Percentiles rank a stretch among this genome's conserved stretches.
These are phyloP conservation scores for Turritis glabra DNA, from an alignment of 345 rosid genomes.

Conservation along the genomic window DNA sequence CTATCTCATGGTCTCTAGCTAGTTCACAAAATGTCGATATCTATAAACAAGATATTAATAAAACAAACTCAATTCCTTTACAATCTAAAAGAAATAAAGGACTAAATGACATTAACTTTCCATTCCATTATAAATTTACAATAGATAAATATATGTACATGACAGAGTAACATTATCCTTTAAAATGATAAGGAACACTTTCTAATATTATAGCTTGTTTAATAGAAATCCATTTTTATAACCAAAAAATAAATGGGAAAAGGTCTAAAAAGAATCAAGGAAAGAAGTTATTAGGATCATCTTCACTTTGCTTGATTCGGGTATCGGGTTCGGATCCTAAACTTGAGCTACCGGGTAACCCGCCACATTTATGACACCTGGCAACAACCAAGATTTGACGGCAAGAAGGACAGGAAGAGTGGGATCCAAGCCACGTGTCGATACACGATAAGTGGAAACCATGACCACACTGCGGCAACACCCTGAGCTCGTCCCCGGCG, in stretches of 20 bases:
- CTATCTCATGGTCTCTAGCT: conserved; percentile 5
- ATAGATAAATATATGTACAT: conserved; percentile 26
- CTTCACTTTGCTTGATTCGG: conserved; percentile 47
- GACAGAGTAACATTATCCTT: conserved; percentile 27
- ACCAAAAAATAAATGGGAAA: neutral
- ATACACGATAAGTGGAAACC: conserved; percentile 87
- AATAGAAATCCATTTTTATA: neutral
- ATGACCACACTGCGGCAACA: conserved; percentile 87
- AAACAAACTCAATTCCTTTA: neutral
- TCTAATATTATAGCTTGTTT: neutral
- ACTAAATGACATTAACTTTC: neutral
- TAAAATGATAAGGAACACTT: conserved; percentile 20
- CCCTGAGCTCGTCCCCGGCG: conserved; percentile 77
- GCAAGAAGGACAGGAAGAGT: conserved; percentile 95
- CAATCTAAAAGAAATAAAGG: conserved; percentile 12
- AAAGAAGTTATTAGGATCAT: conserved; percentile 45
- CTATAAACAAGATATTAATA: neutral
- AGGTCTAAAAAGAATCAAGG: conserved; percentile 39
- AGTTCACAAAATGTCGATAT: conserved; percentile 12
- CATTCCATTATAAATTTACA: conserved; percentile 25
- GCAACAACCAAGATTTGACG: conserved; percentile 67
- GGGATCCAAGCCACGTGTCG: conserved; percentile 91
- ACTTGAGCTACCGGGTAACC: conserved; percentile 47
- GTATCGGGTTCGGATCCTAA: conserved; percentile 46
- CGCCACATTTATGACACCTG: conserved; percentile 78